A percentile compares a stretch with the other conserved stretches of the same genome.
Evolutionary conservation across 441 rosid species (phyloP).

Genomic region (Dalechampia spathulata): DNA sequence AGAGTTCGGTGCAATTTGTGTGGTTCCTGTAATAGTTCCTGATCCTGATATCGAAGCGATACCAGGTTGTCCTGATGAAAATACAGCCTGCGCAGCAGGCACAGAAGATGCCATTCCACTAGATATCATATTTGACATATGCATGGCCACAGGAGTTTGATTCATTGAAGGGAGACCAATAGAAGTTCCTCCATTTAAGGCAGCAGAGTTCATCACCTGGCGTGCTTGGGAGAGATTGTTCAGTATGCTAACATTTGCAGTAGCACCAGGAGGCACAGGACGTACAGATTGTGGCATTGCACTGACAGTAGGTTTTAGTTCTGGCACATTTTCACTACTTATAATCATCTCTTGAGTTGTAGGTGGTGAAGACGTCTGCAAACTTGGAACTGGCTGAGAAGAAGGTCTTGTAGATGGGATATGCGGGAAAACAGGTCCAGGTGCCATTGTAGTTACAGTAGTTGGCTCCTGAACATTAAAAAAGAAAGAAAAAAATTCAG

Average conservation of each 20-base stretch:
- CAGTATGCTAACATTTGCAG: slow-evolving; percentile 82
- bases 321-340: slow-evolving; percentile 51
- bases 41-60: slow-evolving; percentile 56
- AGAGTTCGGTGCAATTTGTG: slow-evolving; percentile 58
- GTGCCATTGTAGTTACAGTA: slow-evolving; percentile 54
- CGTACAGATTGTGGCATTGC: slow-evolving; percentile 63
- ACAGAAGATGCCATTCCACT: slow-evolving; percentile 81
- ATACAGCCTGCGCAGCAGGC: slow-evolving; percentile 67
- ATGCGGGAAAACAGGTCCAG: slow-evolving; percentile 64
- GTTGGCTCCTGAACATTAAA: slow-evolving; percentile 72
- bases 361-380: slow-evolving; percentile 85
- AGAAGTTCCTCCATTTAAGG: slow-evolving; percentile 86
- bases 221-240: slow-evolving; percentile 90
- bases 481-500: slow-evolving; percentile 1
- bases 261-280: slow-evolving; percentile 64
- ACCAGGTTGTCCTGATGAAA: slow-evolving; percentile 72
- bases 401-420: slow-evolving; percentile 64
- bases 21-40: slow-evolving; percentile 56
- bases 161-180: slow-evolving; percentile 65
- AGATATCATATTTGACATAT: slow-evolving; percentile 95
- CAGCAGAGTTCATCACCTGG: slow-evolving; percentile 81
- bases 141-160: slow-evolving; percentile 87
- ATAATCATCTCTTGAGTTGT: slow-evolving; percentile 71
- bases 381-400: slow-evolving; percentile 58
- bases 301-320: slow-evolving; percentile 73